Evolutionary conservation across 441 rosid genomes (phyloP).

Genomic region (Corymbia calophylla): DNA sequence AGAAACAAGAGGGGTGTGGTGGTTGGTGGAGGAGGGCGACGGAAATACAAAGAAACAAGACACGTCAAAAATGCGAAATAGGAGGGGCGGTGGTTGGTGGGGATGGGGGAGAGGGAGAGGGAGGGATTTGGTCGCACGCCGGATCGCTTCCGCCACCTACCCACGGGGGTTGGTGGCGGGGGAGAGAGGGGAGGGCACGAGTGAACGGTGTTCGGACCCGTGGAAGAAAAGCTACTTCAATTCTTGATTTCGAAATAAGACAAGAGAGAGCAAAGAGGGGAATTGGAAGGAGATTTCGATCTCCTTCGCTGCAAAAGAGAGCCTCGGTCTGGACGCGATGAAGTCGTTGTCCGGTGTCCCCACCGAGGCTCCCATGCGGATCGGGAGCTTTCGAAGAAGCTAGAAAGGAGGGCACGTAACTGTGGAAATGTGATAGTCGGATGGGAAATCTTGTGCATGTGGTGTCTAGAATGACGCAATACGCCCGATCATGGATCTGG

Average conservation of each 20-base stretch:
- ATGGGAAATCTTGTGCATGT: not conserved
- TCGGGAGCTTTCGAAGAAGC: no score
- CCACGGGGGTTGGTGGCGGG: not conserved
- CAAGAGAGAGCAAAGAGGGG: not conserved
- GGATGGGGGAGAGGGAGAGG: not conserved
- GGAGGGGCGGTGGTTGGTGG: not conserved
- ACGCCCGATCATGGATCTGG: not conserved
- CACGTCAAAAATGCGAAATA: not conserved
- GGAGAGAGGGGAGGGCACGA: not conserved
- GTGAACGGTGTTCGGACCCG: not conserved
- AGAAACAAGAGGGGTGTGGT: not conserved
- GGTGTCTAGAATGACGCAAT: fast-evolving
- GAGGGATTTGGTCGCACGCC: not conserved
- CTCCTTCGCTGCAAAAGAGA: not conserved
- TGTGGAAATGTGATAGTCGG: not conserved
- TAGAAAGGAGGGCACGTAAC: no score
- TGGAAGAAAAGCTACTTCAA: not conserved
- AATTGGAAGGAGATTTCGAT: not conserved
- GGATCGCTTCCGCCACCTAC: not conserved
- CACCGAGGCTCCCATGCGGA: no score
- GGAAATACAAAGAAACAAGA: not conserved
- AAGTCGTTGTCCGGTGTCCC: not conserved
- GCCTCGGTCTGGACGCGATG: not conserved
- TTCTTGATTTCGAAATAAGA: not conserved
- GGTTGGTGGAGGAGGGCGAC: not conserved